A percentile compares a stretch with the other conserved stretches of the same genome.
Conservation (phyloP, 139 green algal genomes). For the Haematococcus sp. region DNA sequence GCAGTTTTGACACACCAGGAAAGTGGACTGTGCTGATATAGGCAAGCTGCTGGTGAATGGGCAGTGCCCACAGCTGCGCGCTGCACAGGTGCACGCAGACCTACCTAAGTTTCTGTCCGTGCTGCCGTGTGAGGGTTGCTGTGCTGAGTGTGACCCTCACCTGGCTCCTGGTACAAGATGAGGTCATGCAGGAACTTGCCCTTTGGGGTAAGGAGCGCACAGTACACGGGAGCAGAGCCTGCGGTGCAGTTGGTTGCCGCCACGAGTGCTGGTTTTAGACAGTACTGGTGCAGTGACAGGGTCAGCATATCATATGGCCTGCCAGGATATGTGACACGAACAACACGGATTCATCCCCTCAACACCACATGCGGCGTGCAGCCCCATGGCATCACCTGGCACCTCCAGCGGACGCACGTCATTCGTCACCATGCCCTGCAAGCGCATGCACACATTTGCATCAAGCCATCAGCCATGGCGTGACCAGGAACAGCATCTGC, state of each 20-base stretch:
- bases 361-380: too few species aligned
- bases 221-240: constrained; percentile 48
- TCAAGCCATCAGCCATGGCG: not conserved
- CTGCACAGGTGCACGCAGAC: not conserved
- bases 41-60: not conserved
- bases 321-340: too few species aligned
- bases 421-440: constrained; percentile 68
- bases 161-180: constrained; percentile 53
- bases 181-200: constrained; percentile 76
- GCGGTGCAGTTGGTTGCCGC: too few species aligned
- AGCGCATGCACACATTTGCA: not conserved
- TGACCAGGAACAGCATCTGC: not conserved
- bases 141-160: too few species aligned
- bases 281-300: too few species aligned
- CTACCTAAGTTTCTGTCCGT: not conserved
- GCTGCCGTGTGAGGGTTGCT: too few species aligned
- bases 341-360: too few species aligned
- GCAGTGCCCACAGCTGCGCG: not conserved
- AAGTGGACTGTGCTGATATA: not conserved
- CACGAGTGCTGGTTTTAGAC: too few species aligned
- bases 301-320: too few species aligned
- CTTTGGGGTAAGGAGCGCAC: constrained; percentile 68
- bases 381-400: constrained; percentile 15
- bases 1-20: not conserved
- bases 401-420: constrained; percentile 47